Evolutionary conservation across 192 early-diverging fungal species (phyloP).

Genomic region (Polychytrium aggregatum): DNA sequence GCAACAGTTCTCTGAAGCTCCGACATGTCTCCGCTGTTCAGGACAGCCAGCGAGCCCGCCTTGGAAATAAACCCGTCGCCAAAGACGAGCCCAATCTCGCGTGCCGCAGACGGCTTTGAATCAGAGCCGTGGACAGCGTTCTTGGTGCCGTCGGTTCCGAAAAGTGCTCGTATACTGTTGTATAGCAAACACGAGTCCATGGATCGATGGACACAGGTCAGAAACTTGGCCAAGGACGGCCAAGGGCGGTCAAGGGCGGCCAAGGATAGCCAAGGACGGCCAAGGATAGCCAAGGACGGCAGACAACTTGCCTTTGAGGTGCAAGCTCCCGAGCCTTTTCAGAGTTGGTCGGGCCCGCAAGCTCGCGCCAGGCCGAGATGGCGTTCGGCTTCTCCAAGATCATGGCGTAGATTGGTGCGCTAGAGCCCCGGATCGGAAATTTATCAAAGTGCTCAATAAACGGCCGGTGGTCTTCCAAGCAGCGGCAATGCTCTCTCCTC

Average conservation of each 20-base stretch:
- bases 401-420: conserved; percentile 44
- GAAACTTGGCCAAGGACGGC: no score
- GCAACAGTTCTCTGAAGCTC: conserved; percentile 28
- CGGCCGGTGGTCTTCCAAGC: no score
- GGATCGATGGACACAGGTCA: no score
- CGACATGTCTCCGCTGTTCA: no score
- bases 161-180: conserved; percentile 37
- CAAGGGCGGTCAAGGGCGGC: no score
- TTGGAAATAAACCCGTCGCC: conserved; percentile 15
- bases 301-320: conserved; percentile 33
- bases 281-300: neutral
- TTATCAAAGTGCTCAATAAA: no score
- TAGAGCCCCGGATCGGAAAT: conserved; percentile 17
- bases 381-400: conserved; percentile 40
- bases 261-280: neutral
- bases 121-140: conserved; percentile 53
- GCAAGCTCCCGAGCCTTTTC: conserved; percentile 40
- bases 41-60: no score
- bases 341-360: conserved; percentile 47
- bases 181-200: no score
- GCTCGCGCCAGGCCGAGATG: conserved; percentile 38
- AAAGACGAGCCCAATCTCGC: conserved; percentile 33
- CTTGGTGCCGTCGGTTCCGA: conserved; percentile 36
- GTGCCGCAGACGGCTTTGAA: conserved; percentile 27
- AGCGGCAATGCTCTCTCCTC: conserved; percentile 35